Base-by-base conservation (phyloP, 768 basidiomycete genomes). In the Panaeolus cyanescens region DNA sequence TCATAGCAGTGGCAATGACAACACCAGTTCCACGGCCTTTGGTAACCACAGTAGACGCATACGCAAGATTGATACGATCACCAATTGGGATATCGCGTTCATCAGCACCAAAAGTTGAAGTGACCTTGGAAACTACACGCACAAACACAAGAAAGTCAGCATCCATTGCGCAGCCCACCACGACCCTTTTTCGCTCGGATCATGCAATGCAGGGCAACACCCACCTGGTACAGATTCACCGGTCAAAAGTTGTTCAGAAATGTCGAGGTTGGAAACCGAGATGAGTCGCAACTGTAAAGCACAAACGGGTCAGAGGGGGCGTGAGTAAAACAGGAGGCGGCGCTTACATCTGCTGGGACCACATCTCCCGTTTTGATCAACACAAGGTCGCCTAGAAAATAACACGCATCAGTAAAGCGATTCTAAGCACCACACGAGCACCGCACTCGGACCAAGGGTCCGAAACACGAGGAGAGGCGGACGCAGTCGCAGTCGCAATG, bases 1-100 rank as follows among this genome's bases (percentile, higher is more conserved):
- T 68, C 84, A 85, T 84, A 7, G 78, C 83, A n/a, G 82, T 84
- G 20, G 70, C 73, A 56, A 80, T 74, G 55, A 80, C 77, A 37
- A 86, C 73, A 32, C 80, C 81, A 12, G 76, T 75, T 5, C 78
- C 83, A 36, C 83, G 79, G 40, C 83, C 84, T 70, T 84, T 83
- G 15, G 74, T 77, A 12, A 77, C 74, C 20, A 75, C 60, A 4
- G 69, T 83, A 39, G 77, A 84, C 34, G 78, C 80, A 67, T 76
- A 79, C 20, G 75, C 77, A 40, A 82, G 67, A 58, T 82, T 81
- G 32, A 75, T 63, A 22, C 80, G 76, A 59, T 82, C 80, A 9
- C 77, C 80, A 59, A 79, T 75, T 0, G 78, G 75, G 34, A 79
- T 55, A 36, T 79, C 75, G 3, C 72, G n/a, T 42, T 78, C 72